Percentiles rank a stretch among this genome's conserved stretches.
Evolutionary conservation across 306 rosid species (phyloP).

Genomic region (Cucurbita ficifolia): DNA sequence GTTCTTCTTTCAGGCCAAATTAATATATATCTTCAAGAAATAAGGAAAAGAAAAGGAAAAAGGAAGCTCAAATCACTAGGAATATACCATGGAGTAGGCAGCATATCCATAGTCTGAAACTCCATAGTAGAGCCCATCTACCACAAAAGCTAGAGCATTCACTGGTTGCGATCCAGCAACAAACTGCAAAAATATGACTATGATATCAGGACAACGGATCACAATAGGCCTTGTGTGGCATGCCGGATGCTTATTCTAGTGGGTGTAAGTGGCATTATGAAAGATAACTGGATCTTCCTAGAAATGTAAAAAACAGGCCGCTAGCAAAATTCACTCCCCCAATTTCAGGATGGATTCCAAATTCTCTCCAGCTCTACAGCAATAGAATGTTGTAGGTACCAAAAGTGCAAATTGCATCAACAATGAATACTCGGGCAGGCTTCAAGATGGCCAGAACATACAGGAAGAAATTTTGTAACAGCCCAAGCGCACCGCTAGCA

Average conservation of each 20-base stretch:
- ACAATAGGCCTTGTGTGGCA: not conserved
- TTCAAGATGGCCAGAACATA: not conserved
- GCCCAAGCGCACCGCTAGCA: too few species aligned
- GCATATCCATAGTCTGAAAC: slow-evolving; percentile 87
- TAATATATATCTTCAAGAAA: slow-evolving; percentile 2
- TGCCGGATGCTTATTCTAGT: not conserved
- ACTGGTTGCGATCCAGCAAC: slow-evolving; percentile 94
- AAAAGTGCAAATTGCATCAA: not conserved
- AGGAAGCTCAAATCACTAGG: not conserved
- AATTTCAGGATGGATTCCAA: not conserved
- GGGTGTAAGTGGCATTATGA: too few species aligned
- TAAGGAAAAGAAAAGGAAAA: not conserved
- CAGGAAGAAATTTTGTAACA: not conserved
- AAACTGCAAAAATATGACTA: slow-evolving; percentile 40
- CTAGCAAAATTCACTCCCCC: not conserved
- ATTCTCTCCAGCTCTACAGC: not conserved
- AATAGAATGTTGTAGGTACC: not conserved
- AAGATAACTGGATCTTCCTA: not conserved
- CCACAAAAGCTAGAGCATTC: slow-evolving; percentile 84
- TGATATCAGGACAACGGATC: slow-evolving; percentile 6
- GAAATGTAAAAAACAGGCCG: not conserved
- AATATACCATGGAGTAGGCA: slow-evolving; percentile 79
- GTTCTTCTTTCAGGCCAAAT: slow-evolving; percentile 6
- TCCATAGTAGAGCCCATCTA: slow-evolving; percentile 89
- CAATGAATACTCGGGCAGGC: not conserved